A percentile compares a stretch with the other conserved stretches of the same genome.
Evolutionary conservation across 805 yeast species (phyloP).

Genomic region (Ogataea populi-albae): DNA sequence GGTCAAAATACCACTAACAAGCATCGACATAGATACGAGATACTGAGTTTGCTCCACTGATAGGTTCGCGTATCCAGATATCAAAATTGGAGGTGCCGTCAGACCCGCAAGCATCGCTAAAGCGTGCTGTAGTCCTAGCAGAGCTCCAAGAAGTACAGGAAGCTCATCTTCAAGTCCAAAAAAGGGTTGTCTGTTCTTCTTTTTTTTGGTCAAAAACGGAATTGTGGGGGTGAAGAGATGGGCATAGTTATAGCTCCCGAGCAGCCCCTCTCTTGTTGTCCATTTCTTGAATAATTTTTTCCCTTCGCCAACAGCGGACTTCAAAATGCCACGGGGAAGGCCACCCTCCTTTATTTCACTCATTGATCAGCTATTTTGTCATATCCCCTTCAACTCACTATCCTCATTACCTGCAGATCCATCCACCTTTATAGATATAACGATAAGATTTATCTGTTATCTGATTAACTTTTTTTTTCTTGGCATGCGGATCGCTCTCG

Average conservation of each 20-base stretch:
- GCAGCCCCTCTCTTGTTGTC: constrained; percentile 73
- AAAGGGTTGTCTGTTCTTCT: constrained; percentile 65
- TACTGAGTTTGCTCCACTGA: constrained; percentile 49
- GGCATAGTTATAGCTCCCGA: constrained; percentile 83
- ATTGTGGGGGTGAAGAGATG: constrained; percentile 76
- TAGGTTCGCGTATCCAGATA: constrained; percentile 62
- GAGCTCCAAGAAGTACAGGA: constrained; percentile 73
- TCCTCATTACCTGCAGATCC: too few species aligned
- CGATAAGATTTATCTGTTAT: too few species aligned
- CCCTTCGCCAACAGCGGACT: constrained; percentile 2
- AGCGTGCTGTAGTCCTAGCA: constrained; percentile 85
- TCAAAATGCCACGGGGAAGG: too few species aligned
- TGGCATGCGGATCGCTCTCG: too few species aligned
- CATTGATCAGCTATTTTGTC: too few species aligned
- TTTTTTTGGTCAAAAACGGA: constrained; percentile 53
- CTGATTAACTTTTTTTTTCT: too few species aligned
- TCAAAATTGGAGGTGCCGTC: constrained; percentile 77
- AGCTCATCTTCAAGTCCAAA: constrained; percentile 76
- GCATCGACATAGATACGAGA: constrained; percentile 67
- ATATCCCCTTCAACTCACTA: too few species aligned
- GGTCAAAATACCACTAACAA: constrained; percentile 69
- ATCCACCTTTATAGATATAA: too few species aligned
- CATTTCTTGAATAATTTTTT: constrained; percentile 18
- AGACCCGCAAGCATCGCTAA: constrained; percentile 91
- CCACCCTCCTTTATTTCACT: too few species aligned